Base-by-base conservation (phyloP, 1,284 basidiomycete genomes). In the Macrocystidia cucumis region DNA sequence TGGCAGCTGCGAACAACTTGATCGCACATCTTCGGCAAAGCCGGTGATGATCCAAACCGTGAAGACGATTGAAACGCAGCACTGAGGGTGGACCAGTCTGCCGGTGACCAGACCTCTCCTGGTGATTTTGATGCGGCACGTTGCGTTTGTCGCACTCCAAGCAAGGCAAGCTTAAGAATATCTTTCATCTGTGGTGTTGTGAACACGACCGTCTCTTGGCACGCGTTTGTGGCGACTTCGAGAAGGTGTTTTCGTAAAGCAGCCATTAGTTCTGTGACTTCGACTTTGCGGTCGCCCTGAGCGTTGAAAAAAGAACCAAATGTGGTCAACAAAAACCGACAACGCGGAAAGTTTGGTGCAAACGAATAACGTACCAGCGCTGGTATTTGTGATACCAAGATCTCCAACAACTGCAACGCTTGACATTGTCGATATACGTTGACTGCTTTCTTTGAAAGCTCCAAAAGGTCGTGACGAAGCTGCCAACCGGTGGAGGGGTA, bases 371-470 rank as follows among this genome's bases (percentile, higher is more conserved):
- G 50, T 44, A 79, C 73, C 34, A 72, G 54, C 3, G 57, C 54
- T n/a, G 72, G 63, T 11, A 81, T 57, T 41, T 81, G 78, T 35
- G 63, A 73, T 29, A 89, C 46, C 5, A 95, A 62, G 2, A 69
- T 57, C 38, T 85, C 75, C 9, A 95, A 54, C 26, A 97, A 69
- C 28, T 78, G 70, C 53, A 87, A 81, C 5, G 70, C 77, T 55
- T 95, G 91, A 39, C 67, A 68, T 53, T 75, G 77, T 35, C 90
- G 70, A 55, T 85, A 93, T 1, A 65, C 57, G 49, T 92, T 93
- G 42, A 83, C 69, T 2, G 82, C 74, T 40, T 72, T 72, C 19
- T 54, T 58, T 1, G 71, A 67, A 1, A 72, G 55, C 7, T 68
- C 65, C 27, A 86, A 47, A 12, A 92, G 55, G 42, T 74, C 68